phyloP scores from a whole-genome alignment of 2,329 filamentous ascomycete species.

The Trichoderma atrobrunneum region DNA sequence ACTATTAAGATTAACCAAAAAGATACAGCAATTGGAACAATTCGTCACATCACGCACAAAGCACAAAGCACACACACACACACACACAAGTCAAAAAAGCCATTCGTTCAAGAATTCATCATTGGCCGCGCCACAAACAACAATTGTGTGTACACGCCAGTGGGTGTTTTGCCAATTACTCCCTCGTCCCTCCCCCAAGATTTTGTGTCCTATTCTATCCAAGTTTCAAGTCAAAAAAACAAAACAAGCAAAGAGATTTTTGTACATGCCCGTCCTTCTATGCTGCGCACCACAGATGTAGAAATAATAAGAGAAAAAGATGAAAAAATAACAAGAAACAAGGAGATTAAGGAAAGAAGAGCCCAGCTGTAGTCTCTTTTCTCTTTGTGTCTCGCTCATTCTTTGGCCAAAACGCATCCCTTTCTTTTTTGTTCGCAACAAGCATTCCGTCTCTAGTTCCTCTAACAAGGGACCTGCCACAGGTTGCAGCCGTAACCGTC shows the following conservation, averaged over 20 bases:
- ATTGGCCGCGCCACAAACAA: slow-evolving; percentile 2
- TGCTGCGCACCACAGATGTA: slow-evolving; percentile 19
- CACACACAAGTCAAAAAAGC: neutral
- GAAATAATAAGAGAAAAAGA: neutral
- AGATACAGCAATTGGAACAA: neutral
- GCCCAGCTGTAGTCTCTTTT: neutral
- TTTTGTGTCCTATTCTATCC: slow-evolving; percentile 22
- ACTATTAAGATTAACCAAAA: neutral
- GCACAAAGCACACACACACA: neutral
- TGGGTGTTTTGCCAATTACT: slow-evolving; percentile 15
- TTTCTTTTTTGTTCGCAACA: slow-evolving; percentile 8
- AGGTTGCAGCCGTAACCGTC: slow-evolving; percentile 23
- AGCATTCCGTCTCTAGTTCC: slow-evolving; percentile 17
- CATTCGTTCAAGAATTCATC: slow-evolving; percentile 18
- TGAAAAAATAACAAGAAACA: neutral
- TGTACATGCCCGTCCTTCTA: slow-evolving; percentile 22
- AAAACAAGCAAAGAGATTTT: neutral
- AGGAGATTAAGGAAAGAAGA: neutral
- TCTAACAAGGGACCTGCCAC: slow-evolving; percentile 17
- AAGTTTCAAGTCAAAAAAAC: slow-evolving; percentile 13
- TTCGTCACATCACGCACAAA: neutral
- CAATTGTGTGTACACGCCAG: slow-evolving; percentile 12
- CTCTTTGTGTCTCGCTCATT: neutral
- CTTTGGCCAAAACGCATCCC: slow-evolving; percentile 9
- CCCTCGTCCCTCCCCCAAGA: neutral